phyloP scores from a whole-genome alignment of 148 eudicot species.

The Camellia sinensis region DNA sequence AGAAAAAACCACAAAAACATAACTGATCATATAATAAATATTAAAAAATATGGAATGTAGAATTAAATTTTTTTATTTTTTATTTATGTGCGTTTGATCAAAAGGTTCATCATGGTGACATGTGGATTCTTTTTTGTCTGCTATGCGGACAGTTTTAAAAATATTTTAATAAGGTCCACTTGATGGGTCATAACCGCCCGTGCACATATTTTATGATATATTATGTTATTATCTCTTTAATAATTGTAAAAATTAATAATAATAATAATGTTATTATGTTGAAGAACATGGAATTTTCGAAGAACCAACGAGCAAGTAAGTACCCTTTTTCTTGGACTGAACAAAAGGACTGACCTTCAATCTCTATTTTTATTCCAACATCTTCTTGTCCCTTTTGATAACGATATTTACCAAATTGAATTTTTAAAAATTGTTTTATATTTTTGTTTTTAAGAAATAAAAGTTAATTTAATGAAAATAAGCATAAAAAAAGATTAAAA shows the following conservation, averaged over 20 bases:
- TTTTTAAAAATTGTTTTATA: no score
- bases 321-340: slow-evolving; percentile 5
- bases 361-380: background rate
- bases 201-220: slow-evolving; percentile 2
- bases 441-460: no score
- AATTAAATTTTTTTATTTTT: background rate
- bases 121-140: slow-evolving; percentile 14
- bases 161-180: background rate
- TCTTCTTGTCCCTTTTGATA: background rate
- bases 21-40: background rate
- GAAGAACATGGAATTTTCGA: slow-evolving; percentile 6
- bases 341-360: slow-evolving; percentile 1
- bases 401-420: background rate
- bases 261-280: background rate
- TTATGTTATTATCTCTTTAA: background rate
- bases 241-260: slow-evolving; percentile 6
- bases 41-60: no score
- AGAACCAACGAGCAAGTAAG: no score
- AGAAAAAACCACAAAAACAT: background rate
- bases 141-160: slow-evolving; percentile 4
- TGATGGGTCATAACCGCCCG: slow-evolving; percentile 3
- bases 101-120: slow-evolving; percentile 19
- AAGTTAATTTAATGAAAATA: no score
- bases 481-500: no score
- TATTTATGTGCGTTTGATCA: background rate